Conservation (phyloP, 768 basidiomycete genomes). For the Mycena vitilis region DNA sequence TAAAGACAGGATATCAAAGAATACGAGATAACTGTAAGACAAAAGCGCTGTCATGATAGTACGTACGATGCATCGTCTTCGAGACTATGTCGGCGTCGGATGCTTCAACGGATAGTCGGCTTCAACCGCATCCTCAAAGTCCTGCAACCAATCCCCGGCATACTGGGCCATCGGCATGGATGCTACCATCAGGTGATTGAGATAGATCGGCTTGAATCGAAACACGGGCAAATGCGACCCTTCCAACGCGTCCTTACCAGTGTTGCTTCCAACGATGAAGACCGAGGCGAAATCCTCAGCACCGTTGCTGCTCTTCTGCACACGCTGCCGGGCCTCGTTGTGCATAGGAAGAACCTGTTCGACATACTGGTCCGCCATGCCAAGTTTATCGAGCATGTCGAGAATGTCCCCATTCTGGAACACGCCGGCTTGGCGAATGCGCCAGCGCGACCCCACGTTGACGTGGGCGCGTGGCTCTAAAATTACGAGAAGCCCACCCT, state of each 20-base stretch:
- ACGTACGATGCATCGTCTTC: too few species aligned
- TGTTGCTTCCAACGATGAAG: slow-evolving; percentile 14
- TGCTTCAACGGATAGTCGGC: slow-evolving; percentile 12
- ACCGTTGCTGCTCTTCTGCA: slow-evolving; percentile 13
- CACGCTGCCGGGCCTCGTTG: slow-evolving; percentile 16
- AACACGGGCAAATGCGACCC: slow-evolving; percentile 7
- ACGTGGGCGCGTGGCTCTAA: slow-evolving; percentile 16
- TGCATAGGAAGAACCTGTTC: slow-evolving; percentile 13
- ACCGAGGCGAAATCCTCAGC: slow-evolving; percentile 9
- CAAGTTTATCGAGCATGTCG: slow-evolving; percentile 18
- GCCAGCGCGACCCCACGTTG: slow-evolving; percentile 17
- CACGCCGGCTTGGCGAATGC: slow-evolving; percentile 13
- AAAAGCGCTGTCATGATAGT: too few species aligned
- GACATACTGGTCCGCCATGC: slow-evolving; percentile 4
- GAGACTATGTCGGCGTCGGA: too few species aligned
- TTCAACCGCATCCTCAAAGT: slow-evolving; percentile 15
- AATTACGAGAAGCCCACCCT: slow-evolving; percentile 13
- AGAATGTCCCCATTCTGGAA: slow-evolving; percentile 10
- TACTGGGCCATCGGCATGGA: slow-evolving; percentile 19
- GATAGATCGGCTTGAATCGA: slow-evolving; percentile 2
- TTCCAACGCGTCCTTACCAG: slow-evolving; percentile 17
- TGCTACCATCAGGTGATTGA: slow-evolving; percentile 10
- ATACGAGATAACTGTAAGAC: too few species aligned
- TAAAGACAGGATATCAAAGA: too few species aligned
- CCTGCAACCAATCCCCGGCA: slow-evolving; percentile 20